These are phyloP conservation scores for Chenopodium berlandieri DNA, from an alignment of 148 eudicot genomes.

Conservation along the genomic window DNA sequence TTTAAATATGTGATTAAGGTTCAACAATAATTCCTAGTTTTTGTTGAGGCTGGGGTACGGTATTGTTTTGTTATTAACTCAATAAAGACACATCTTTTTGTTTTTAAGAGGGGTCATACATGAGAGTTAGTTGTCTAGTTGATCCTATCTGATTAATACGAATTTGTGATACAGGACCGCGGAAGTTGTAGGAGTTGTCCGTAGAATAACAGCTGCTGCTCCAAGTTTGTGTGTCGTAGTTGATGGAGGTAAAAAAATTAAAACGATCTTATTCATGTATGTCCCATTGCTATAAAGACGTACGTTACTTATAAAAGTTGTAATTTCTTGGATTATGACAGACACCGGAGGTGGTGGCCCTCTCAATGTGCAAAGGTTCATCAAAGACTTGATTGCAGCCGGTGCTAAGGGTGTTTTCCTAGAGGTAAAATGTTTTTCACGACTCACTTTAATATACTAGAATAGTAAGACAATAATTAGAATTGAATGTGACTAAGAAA, in stretches of 20 bases:
- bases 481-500: background rate
- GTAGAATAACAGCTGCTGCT: slow-evolving; percentile 25
- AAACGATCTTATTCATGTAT: background rate
- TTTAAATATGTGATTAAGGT: too few relatives aligned
- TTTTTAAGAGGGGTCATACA: too few relatives aligned
- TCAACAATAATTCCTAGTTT: too few relatives aligned
- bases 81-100: too few relatives aligned
- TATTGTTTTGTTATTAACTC: too few relatives aligned
- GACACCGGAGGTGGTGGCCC: slow-evolving; percentile 1
- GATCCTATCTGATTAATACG: background rate
- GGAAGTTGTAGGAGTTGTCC: slow-evolving; percentile 32
- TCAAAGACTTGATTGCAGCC: slow-evolving; percentile 38
- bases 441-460: background rate
- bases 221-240: slow-evolving; percentile 20
- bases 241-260: slow-evolving; percentile 26
- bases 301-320: background rate
- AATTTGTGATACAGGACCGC: slow-evolving; percentile 22
- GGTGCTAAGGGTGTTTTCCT: slow-evolving; percentile 49
- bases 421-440: slow-evolving; percentile 27
- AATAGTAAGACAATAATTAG: background rate
- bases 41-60: too few relatives aligned
- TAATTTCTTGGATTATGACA: background rate
- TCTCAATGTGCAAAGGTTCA: slow-evolving; percentile 39
- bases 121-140: too few relatives aligned
- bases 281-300: background rate